Conservation (phyloP, 352 stramenopile genomes). For the Bremia lactucae region DNA sequence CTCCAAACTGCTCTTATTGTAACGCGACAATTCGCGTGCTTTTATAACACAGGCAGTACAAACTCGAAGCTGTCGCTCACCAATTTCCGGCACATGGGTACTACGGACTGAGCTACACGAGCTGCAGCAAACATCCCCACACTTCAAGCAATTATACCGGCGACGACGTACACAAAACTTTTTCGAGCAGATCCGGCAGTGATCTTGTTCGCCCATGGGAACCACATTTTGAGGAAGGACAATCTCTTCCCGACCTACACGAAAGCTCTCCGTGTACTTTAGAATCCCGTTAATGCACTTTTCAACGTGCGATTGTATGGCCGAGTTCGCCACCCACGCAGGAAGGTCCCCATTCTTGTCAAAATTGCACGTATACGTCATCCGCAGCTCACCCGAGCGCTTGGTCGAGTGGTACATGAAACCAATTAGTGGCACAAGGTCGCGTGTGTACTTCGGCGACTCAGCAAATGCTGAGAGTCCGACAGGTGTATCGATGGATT, state of each 20-base stretch:
- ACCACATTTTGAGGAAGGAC: constrained; percentile 72
- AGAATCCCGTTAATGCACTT: constrained; percentile 80
- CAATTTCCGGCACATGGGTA: constrained; percentile 54
- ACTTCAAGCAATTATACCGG: constrained; percentile 80
- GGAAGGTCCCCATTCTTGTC: constrained; percentile 75
- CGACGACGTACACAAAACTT: constrained; percentile 66
- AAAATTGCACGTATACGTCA: constrained; percentile 85
- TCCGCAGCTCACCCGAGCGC: constrained; percentile 56
- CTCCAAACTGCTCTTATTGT: constrained; percentile 10
- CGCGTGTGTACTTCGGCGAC: constrained; percentile 52
- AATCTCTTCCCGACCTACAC: constrained; percentile 53
- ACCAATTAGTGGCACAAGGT: constrained; percentile 71
- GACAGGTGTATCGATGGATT: constrained; percentile 61
- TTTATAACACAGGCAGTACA: constrained; percentile 73
- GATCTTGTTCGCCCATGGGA: constrained; percentile 54
- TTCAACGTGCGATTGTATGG: constrained; percentile 80
- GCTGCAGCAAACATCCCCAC: constrained; percentile 67
- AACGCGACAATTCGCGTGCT: constrained; percentile 45
- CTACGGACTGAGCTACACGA: constrained; percentile 60
- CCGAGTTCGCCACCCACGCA: constrained; percentile 73
- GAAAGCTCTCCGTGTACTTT: constrained; percentile 81
- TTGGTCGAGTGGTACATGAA: constrained; percentile 86
- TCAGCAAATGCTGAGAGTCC: constrained; percentile 43
- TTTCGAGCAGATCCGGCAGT: constrained; percentile 62
- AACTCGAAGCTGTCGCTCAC: constrained; percentile 63